Evolutionary conservation across 495 filamentous ascomycete genomes (phyloP), one percentile per base, ranked within the genome.

Genomic region (Staphylotrichum tortipilum): DNA sequence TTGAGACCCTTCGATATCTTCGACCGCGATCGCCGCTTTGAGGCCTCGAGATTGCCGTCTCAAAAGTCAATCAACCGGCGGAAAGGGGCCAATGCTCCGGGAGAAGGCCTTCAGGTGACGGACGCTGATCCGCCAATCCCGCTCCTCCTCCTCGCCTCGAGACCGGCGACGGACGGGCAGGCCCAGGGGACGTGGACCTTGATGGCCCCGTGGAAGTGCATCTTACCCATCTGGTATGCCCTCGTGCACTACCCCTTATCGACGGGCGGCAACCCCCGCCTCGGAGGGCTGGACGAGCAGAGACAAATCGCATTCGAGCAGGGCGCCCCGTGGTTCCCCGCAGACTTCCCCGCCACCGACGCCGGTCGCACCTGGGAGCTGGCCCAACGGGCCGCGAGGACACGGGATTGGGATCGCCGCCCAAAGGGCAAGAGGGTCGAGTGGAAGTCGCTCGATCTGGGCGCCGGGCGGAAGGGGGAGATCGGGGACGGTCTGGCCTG

Each of bases 121-220:
- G 51, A 72, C 1, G 74, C 72, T n/a, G 94, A 98, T 57, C 88
- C 88, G 5, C 67, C 76, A 5, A 92, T 98, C 31, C 94, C 92
- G 3, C 71, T 94, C 24, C 74, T 95, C 11, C 67, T 89, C 19
- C 65, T 86, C 9, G 75, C 85, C 26, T 83, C 78, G 12, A 74
- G 77, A 10, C 61, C 74, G 21, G 52, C 64, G 12, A 51, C 55
- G 10, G 59, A 62, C n/a, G 70, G 70, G n/a, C 69, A 72, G 9
- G 62, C 66, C 1, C 82, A 83, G 38, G 84, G 85, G 0, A 80
- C 72, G 2, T 97, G 90, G 89, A 94, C 85, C 1, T 57, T 98
- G 2, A 73, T 97, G 26, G 71, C 92, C 3, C 92, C 92, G 0
- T 97, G 92, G 90, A 91, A 89, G 59, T 95, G 88, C 55, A 83